Evolutionary conservation across 179 eudicot species (phyloP).

Genomic region (Dionaea muscipula): DNA sequence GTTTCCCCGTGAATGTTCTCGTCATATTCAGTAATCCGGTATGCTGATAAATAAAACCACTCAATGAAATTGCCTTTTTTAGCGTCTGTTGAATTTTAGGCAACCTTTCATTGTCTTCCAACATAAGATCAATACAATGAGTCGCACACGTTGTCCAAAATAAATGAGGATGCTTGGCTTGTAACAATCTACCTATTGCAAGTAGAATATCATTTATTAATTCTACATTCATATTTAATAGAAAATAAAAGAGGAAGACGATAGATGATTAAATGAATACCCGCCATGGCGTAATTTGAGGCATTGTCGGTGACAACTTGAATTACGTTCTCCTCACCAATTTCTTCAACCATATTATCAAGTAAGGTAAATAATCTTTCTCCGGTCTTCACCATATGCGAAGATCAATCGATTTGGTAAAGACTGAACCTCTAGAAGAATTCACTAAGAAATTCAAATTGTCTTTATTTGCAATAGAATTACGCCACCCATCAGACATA

Average conservation of each 20-base stretch:
- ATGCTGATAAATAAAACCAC: conserved; percentile 4
- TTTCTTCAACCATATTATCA: no score
- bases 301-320: conserved; percentile 3
- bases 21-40: background rate
- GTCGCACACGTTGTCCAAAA: conserved; percentile 11
- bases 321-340: conserved; percentile 3
- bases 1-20: background rate
- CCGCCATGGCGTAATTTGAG: background rate
- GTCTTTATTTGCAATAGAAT: background rate
- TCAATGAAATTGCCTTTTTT: no score
- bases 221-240: no score
- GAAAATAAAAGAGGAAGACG: background rate
- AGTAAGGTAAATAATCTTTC: no score
- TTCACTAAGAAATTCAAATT: background rate
- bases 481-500: conserved; percentile 22
- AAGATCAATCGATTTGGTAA: background rate
- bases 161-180: background rate
- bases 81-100: background rate
- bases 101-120: conserved; percentile 8
- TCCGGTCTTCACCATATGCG: background rate
- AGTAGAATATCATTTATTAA: background rate
- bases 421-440: conserved; percentile 2
- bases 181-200: conserved; percentile 2
- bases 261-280: background rate
- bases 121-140: conserved; percentile 8